Base-by-base conservation (phyloP, 2,329 filamentous ascomycete genomes). In the Ascomycota sp. region DNA sequence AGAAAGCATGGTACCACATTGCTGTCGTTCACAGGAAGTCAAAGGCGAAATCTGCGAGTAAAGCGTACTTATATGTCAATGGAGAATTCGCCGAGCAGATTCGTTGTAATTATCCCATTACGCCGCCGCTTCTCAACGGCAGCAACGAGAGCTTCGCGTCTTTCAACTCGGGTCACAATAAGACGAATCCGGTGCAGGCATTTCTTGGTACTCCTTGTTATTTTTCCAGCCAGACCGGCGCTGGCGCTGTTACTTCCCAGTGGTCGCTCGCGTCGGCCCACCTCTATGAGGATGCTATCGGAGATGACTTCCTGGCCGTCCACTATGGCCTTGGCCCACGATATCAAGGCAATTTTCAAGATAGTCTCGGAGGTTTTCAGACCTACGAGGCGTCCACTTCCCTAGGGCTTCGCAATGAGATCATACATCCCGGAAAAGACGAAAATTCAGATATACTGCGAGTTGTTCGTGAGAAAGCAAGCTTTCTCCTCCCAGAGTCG, bases 331-430 rank as follows among this genome's bases (percentile, higher is more conserved):
- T 98, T 12, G 86, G 89, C 0, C 78, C 83, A 17, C 72, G 82
- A 28, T 98, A 98, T 42, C 75, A 82, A 44, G 89, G 89, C 11
- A 98, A 98, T 46, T 93, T 92, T 41, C 89, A 98, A 52, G 89
- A 98, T 45, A 89, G 82, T 40, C 64, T 98, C 10, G 89, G 91
- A 5, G 86, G 83, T 2, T 92, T 98, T 44, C 83, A 95, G 46
- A 98, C 91, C 0, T 98, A 98, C 46, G 73, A 79, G 42, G 86
- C 89, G 6, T 95, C 89, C 1, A 86, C 89, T 7, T 75, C 80
- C 31, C 58, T 98, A 24, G 89, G 91, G 34, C 64, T 94, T 31
- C 76, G 86, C 27, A 95, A 95, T 42, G 89, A 98, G 45, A 70
- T 83, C 30, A 63, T 92, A 23, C 80, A 92, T 50, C 76, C 81